Evolutionary conservation across 2,329 filamentous ascomycete genomes (phyloP), one percentile per base, ranked within the genome.

Genomic region (Paramyrothecium roridum): DNA sequence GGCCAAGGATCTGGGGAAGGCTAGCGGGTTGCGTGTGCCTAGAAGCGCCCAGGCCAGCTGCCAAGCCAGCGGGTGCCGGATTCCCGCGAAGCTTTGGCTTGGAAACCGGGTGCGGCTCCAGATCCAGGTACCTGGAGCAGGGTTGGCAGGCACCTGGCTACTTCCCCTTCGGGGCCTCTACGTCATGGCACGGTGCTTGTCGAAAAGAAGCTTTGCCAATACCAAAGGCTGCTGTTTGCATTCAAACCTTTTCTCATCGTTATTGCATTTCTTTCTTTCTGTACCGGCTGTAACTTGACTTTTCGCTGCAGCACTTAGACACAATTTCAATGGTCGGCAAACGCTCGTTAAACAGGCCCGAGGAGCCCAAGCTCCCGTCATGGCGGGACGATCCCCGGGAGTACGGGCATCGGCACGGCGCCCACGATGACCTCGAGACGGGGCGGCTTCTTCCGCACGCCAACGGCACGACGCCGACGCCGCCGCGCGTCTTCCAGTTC

Each of bases 401-500:
- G 7, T 43, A 43, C 37, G 37, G 13, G 7, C 13, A 16, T 13
- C 13, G n/a, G 13, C 37, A 43, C 37, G 37, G 37, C 16, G 6
- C n/a, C 13, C 37, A 19, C n/a, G 37, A 43, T 19, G 37, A 43
- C n/a, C 37, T 43, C 37, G 37, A 43, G 37, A 43, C 37, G 7
- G 37, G 37, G n/a, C 37, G 37, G n/a, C 37, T 16, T 43, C 37
- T 43, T 20, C 16, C 17, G 26, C 49, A 40, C 26, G 13, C 62
- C 61, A 20, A 60, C 59, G 20, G 64, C 26, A 30, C 45, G 11
- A n/a, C n/a, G 2, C 17, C 53, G 19, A 57, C 46, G 1, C 60
- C 26, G 16, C 64, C 64, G 0, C 62, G 62, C 3, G 59, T 64
- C 19, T 50, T 60, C 13, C 81, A 90, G 59, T 70, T 70, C 53